These are phyloP conservation scores for Hymenoscyphus infarciens DNA, from an alignment of 2,329 filamentous ascomycete genomes.

Conservation along the genomic window DNA sequence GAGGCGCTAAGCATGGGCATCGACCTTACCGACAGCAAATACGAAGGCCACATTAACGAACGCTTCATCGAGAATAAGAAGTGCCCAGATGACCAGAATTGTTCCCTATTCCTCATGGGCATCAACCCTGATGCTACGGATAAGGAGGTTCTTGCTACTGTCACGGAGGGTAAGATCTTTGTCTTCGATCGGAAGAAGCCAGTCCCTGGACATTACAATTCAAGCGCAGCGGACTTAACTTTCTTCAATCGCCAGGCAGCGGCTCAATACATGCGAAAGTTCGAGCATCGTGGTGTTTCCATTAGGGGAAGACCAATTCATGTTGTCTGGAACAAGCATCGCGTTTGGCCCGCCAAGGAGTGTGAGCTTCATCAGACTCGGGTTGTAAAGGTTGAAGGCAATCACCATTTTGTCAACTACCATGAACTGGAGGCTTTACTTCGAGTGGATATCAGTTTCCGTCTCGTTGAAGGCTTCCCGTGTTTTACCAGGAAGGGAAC, in stretches of 20 bases:
- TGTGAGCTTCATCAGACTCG: not conserved
- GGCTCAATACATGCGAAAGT: not conserved
- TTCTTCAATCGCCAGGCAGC: not conserved
- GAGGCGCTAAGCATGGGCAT: not conserved
- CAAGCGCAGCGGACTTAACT: not conserved
- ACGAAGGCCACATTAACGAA: slow-evolving; percentile 12
- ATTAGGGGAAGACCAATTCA: not conserved
- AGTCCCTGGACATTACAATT: not conserved
- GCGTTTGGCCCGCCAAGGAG: not conserved
- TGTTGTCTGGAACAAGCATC: not conserved
- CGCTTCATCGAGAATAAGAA: slow-evolving; percentile 11
- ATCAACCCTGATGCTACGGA: slow-evolving; percentile 6
- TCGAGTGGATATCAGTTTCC: not conserved
- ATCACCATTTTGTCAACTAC: not conserved
- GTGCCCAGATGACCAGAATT: slow-evolving; percentile 10
- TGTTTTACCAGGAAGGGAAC: not conserved
- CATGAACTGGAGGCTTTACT: not conserved
- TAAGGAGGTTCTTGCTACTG: slow-evolving; percentile 14
- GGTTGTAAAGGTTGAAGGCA: not conserved
- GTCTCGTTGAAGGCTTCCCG: not conserved
- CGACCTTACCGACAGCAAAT: slow-evolving; percentile 12
- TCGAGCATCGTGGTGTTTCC: not conserved
- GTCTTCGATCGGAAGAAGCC: not conserved
- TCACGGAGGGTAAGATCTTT: slow-evolving; percentile 7
- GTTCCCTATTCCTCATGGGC: slow-evolving; percentile 11